These are phyloP conservation scores for Kodamaea sp. DNA, from an alignment of 1,139 yeast genomes.

Conservation along the genomic window DNA sequence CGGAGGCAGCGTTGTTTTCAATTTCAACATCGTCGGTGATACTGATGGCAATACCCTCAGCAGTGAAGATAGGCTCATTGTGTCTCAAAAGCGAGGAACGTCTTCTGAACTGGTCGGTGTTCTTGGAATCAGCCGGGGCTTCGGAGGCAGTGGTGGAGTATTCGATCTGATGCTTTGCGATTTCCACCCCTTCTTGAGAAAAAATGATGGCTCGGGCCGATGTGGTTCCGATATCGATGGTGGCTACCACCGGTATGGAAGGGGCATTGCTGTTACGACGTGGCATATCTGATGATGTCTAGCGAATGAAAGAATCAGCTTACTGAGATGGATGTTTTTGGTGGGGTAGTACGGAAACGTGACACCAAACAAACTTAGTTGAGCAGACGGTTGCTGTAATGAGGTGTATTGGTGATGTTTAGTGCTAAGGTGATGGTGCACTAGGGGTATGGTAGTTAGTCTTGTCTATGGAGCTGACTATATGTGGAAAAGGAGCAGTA, in stretches of 20 bases:
- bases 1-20: conserved; percentile 54
- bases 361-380: too few species aligned
- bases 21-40: conserved; percentile 59
- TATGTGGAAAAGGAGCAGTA: too few species aligned
- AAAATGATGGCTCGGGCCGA: conserved; percentile 90
- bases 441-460: too few species aligned
- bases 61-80: conserved; percentile 62
- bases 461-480: too few species aligned
- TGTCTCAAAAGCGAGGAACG: conserved; percentile 50
- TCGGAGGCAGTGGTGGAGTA: conserved; percentile 73
- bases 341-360: too few species aligned
- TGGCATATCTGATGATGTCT: too few species aligned
- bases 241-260: conserved; percentile 55
- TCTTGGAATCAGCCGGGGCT: conserved; percentile 46
- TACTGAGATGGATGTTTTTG: too few species aligned
- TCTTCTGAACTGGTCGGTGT: conserved; percentile 54
- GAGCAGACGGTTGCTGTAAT: too few species aligned
- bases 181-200: conserved; percentile 68
- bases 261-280: conserved; percentile 45
- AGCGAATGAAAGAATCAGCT: too few species aligned
- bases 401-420: too few species aligned
- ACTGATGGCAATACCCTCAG: conserved; percentile 72
- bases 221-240: conserved; percentile 93
- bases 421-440: too few species aligned
- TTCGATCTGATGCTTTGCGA: conserved; percentile 88